Percentiles rank a stretch among this genome's conserved stretches.
Conservation (phyloP, 805 yeast species). For the Brettanomyces sp. region DNA sequence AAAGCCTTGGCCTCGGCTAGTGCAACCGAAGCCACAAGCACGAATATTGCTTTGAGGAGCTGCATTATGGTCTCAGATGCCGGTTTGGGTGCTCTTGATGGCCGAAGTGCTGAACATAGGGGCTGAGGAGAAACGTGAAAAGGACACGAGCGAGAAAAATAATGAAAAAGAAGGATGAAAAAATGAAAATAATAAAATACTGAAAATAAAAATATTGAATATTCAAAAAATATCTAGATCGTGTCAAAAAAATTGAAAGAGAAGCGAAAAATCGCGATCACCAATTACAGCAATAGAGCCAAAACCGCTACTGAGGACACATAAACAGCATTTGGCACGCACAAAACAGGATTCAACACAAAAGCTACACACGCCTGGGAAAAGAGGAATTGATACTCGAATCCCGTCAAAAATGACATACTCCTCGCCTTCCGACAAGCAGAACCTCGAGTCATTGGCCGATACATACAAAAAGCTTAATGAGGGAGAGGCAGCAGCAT, state of each 20-base stretch:
- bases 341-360: no score
- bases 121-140: background rate
- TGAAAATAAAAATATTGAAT: background rate
- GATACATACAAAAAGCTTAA: slow-evolving; percentile 51
- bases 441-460: slow-evolving; percentile 27
- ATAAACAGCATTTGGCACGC: no score
- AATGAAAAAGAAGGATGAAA: background rate
- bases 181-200: background rate
- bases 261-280: no score
- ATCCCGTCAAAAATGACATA: background rate
- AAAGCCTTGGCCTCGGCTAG: slow-evolving; percentile 1
- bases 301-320: no score
- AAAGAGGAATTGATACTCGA: background rate
- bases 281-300: no score
- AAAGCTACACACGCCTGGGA: no score
- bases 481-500: slow-evolving; percentile 61
- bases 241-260: no score
- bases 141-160: background rate
- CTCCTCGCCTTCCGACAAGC: slow-evolving; percentile 1
- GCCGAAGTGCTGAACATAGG: background rate
- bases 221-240: background rate
- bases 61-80: no score
- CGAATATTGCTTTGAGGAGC: background rate
- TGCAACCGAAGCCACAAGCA: slow-evolving; percentile 1
- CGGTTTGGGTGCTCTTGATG: no score